Conservation (phyloP, 2,329 filamentous ascomycete genomes). For the Cladophialophora bantiana region DNA sequence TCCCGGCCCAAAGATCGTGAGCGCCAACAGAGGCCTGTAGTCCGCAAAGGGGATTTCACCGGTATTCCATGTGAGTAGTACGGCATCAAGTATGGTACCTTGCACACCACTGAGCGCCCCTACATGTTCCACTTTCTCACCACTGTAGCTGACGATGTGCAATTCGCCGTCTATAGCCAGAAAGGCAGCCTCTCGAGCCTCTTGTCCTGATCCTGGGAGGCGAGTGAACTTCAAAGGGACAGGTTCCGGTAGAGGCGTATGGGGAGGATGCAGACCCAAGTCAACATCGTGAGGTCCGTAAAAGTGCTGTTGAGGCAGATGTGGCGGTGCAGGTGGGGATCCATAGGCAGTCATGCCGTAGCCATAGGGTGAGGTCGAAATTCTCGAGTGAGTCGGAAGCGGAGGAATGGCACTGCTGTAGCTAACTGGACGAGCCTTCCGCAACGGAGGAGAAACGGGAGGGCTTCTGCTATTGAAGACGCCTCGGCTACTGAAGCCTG, state of each 20-base stretch:
- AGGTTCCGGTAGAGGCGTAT: conserved; percentile 22
- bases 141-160: conserved; percentile 76
- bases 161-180: conserved; percentile 82
- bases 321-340: conserved; percentile 68
- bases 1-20: conserved; percentile 80
- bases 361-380: conserved; percentile 46
- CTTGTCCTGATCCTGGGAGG: conserved; percentile 25
- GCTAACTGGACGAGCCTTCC: conserved; percentile 51
- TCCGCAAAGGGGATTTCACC: conserved; percentile 60
- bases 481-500: conserved; percentile 48
- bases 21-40: conserved; percentile 75
- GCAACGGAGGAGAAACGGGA: conserved; percentile 51
- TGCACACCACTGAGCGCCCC: conserved; percentile 77
- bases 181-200: conserved; percentile 68
- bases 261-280: conserved; percentile 55
- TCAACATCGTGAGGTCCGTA: conserved; percentile 78
- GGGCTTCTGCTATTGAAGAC: conserved; percentile 52
- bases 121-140: conserved; percentile 72
- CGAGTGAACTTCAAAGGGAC: conserved; percentile 28
- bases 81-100: conserved; percentile 81
- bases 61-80: conserved; percentile 75
- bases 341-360: conserved; percentile 52
- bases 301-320: conserved; percentile 78
- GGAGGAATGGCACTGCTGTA: conserved; percentile 50
- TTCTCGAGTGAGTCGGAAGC: conserved; percentile 39